Base-by-base conservation (phyloP, 2,329 filamentous ascomycete species). In the Plenodomus biglobosus region DNA sequence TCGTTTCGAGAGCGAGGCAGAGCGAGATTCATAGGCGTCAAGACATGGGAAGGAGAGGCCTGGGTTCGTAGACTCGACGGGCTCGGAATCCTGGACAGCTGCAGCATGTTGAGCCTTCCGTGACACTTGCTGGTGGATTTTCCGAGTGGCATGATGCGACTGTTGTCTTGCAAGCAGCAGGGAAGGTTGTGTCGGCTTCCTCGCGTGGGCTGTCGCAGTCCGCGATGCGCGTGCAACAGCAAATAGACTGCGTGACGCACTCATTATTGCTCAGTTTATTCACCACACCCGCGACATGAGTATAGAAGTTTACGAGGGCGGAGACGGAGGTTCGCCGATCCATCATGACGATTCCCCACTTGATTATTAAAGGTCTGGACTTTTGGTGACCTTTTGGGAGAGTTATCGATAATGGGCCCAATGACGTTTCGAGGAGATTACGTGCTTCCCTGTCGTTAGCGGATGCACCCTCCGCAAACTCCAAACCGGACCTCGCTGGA, bases 1-100 rank as follows among this genome's bases (percentile, higher is more conserved):
- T 40, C 86, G 78, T 32, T 87, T 88, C 15, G 83, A 82, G 39
- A 97, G 84, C 8, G 79, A 86, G 4, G 87, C 87, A 0, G 92
- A 77, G 42, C 75, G 62, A 7, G 65, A 69, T 53, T 74, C 72
- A 40, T 73, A 65, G n/a, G 68, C 69, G 44, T 74, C 72, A 48
- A 74, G 69, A 46, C 72, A 74, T 15, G 72, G 72, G 44, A 74
- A 74, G 3, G 70, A 71, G 7, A 74, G 52, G 1, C 71, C 71
- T 10, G 72, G 72, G 46, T 74, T 74, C 16, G 71, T 64, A 2
- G 71, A 72, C 27, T 32, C 27, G 27, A 32, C 27, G 3, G 27
- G 27, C 18, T 70, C 64, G 37, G 55, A 51, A 21, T 65, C 57
- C 20, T 53, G 53, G n/a, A 50, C 47, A 5, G 53, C 55, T 22